Conservation (phyloP, 257 asterid genomes). For the Plantago ovata region DNA sequence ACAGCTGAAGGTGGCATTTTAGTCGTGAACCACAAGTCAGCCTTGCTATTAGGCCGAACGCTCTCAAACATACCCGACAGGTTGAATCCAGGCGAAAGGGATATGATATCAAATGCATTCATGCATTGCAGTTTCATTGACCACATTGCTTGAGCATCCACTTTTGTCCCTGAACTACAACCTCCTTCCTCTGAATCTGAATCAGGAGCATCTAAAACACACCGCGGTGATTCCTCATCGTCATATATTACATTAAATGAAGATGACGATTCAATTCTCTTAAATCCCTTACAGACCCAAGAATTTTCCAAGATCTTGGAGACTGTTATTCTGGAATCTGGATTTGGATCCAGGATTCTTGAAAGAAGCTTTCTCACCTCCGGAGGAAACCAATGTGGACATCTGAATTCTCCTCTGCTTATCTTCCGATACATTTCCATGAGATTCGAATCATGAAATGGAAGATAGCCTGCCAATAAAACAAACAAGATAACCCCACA, state of each 20-base stretch:
- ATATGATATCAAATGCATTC: slow-evolving; percentile 87
- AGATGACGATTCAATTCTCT: slow-evolving; percentile 21
- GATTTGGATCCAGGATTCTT: slow-evolving; percentile 73
- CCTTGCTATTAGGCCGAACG: slow-evolving; percentile 20
- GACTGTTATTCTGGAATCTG: slow-evolving; percentile 46
- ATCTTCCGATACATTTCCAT: slow-evolving; percentile 80
- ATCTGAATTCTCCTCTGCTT: slow-evolving; percentile 57
- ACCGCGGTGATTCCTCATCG: slow-evolving; percentile 33
- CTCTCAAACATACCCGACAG: slow-evolving; percentile 71
- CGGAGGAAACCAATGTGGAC: slow-evolving; percentile 84
- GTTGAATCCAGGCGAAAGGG: slow-evolving; percentile 67
- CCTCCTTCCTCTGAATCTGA: slow-evolving; percentile 27
- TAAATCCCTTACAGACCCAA: slow-evolving; percentile 75
- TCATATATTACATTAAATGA: slow-evolving; percentile 7
- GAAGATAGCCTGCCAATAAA: slow-evolving; percentile 76
- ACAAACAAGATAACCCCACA: slow-evolving; percentile 85
- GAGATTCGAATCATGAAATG: slow-evolving; percentile 71
- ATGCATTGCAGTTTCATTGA: slow-evolving; percentile 35
- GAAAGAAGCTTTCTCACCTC: slow-evolving; percentile 68
- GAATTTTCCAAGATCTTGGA: slow-evolving; percentile 65
- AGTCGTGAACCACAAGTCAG: slow-evolving; percentile 61
- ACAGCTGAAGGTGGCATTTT: slow-evolving; percentile 46
- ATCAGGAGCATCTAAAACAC: slow-evolving; percentile 35
- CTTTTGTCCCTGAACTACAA: slow-evolving; percentile 16
- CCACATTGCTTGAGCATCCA: not conserved